These are phyloP conservation scores for Pythium phragmitis DNA, from an alignment of 352 stramenopile genomes.

Conservation along the genomic window DNA sequence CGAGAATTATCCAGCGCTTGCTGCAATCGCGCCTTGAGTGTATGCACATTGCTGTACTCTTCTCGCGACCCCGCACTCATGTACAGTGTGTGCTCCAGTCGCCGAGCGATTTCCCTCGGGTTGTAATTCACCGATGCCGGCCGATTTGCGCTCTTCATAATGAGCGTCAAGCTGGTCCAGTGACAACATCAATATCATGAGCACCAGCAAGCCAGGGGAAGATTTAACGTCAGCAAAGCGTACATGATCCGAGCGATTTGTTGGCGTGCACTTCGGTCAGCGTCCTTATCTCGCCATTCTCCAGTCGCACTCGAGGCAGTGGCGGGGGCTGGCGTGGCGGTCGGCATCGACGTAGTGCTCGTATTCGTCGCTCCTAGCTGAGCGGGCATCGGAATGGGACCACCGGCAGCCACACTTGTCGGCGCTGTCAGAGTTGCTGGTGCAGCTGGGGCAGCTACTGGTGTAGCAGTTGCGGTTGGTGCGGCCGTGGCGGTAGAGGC, in stretches of 20 bases:
- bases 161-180: conserved; percentile 70
- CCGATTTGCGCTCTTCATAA: conserved; percentile 89
- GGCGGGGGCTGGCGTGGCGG: conserved; percentile 7
- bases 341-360: conserved; percentile 1
- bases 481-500: conserved; percentile 11
- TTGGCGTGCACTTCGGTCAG: conserved; percentile 71
- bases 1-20: conserved; percentile 84
- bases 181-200: neutral
- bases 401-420: conserved; percentile 2
- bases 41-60: conserved; percentile 88
- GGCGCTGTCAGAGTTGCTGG: neutral
- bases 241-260: conserved; percentile 90
- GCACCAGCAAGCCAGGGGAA: neutral
- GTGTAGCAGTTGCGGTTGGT: neutral
- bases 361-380: conserved; percentile 21
- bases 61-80: conserved; percentile 81
- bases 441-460: neutral
- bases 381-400: conserved; percentile 25
- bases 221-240: conserved; percentile 22
- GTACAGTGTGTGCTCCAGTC: conserved; percentile 85
- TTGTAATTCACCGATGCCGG: conserved; percentile 89
- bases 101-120: conserved; percentile 78
- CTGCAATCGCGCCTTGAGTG: conserved; percentile 78
- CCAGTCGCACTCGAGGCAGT: conserved; percentile 25
- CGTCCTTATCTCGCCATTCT: conserved; percentile 87